Evolutionary conservation across 768 basidiomycete genomes (phyloP).

Genomic region (Phlegmacium glaucopus): DNA sequence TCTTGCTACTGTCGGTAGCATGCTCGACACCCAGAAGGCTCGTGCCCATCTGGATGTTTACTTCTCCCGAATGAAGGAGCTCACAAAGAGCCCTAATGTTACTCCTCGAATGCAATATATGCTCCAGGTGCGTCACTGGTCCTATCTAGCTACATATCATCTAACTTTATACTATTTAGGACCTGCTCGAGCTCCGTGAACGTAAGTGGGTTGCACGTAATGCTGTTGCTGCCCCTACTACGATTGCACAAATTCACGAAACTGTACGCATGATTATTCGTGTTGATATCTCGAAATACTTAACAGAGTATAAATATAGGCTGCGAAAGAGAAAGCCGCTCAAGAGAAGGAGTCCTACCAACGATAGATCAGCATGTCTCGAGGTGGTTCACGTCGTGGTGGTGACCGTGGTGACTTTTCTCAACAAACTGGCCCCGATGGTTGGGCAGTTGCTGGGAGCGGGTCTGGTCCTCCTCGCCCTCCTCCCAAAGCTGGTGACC

Average conservation of each 20-base stretch:
- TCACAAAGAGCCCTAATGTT: conserved; percentile 71
- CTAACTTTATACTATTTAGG: conserved; percentile 43
- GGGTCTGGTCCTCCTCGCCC: conserved; percentile 46
- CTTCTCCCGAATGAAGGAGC: conserved; percentile 85
- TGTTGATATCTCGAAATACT: neutral
- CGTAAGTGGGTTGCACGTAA: conserved; percentile 79
- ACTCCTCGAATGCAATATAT: conserved; percentile 91
- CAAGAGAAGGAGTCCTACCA: conserved; percentile 57
- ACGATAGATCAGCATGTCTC: conserved; percentile 75
- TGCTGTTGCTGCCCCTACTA: conserved; percentile 73
- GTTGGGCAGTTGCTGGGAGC: conserved; percentile 76
- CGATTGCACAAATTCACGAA: conserved; percentile 87
- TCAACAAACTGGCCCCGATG: conserved; percentile 67
- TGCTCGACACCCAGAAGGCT: conserved; percentile 79
- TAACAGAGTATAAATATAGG: conserved; percentile 36
- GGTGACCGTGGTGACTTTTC: conserved; percentile 56
- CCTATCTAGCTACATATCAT: conserved; percentile 3
- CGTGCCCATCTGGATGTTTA: conserved; percentile 88
- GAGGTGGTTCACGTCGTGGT: conserved; percentile 88
- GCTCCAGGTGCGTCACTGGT: conserved; percentile 68
- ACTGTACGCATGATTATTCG: conserved; percentile 47
- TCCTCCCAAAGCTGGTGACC: conserved; percentile 77
- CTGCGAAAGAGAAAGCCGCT: conserved; percentile 77
- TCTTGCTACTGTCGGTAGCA: conserved; percentile 80
- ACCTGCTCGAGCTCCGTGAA: conserved; percentile 84